Evolutionary conservation across 176 grass and related monocot genomes (phyloP).

Genomic region (Zoysia pacifica): DNA sequence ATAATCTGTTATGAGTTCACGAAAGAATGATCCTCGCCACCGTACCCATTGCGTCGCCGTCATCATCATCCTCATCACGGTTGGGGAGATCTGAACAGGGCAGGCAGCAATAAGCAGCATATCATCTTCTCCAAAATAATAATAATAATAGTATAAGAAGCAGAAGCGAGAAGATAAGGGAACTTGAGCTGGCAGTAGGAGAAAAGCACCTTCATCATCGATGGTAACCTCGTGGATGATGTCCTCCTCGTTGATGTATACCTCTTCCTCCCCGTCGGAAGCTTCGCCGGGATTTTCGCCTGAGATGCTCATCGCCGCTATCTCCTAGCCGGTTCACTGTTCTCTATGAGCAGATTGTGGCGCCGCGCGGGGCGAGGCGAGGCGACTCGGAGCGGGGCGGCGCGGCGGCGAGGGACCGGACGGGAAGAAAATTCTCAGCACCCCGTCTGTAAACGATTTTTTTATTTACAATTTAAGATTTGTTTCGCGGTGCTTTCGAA

Average conservation of each 20-base stretch:
- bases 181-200: not conserved
- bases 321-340: not conserved
- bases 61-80: slow-evolving; percentile 34
- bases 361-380: too few relatives aligned
- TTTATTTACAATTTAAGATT: too few relatives aligned
- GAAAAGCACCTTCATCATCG: slow-evolving; percentile 55
- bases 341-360: not conserved
- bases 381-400: too few relatives aligned
- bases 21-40: not conserved
- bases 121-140: too few relatives aligned
- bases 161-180: not conserved
- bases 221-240: slow-evolving; percentile 64
- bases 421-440: too few relatives aligned
- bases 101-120: not conserved
- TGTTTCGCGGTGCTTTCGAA: too few relatives aligned
- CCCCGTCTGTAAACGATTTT: too few relatives aligned
- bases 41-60: slow-evolving; percentile 42
- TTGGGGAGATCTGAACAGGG: slow-evolving; percentile 59
- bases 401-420: too few relatives aligned
- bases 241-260: slow-evolving; percentile 70
- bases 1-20: not conserved
- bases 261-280: slow-evolving; percentile 62
- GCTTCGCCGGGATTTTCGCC: slow-evolving; percentile 28
- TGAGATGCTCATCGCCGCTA: slow-evolving; percentile 48
- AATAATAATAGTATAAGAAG: too few relatives aligned